Conservation (phyloP, 2,329 filamentous ascomycete species). For the Pleurostoma richardsiae region DNA sequence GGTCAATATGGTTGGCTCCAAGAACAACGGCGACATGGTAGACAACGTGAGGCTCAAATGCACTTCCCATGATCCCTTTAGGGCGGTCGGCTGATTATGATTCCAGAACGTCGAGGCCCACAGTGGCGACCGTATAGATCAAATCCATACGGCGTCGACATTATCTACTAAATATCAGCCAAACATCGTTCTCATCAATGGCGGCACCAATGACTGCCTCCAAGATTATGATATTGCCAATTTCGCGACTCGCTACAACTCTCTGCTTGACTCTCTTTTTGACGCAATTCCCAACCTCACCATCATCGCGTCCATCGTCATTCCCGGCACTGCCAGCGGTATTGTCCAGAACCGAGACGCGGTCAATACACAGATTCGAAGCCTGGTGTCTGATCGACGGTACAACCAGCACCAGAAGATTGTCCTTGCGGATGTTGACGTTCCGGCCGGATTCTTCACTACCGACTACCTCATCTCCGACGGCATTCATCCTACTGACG, state of each 20-base stretch:
- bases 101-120: no score
- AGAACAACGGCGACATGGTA: no score
- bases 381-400: not conserved
- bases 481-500: not conserved
- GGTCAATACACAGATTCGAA: not conserved
- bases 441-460: not conserved
- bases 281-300: not conserved
- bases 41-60: no score
- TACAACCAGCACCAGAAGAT: not conserved
- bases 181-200: conserved; percentile 1
- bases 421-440: not conserved
- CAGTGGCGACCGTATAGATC: no score
- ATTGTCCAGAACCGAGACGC: not conserved
- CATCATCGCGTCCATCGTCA: not conserved
- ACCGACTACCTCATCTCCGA: not conserved
- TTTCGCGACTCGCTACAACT: not conserved
- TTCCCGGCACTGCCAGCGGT: not conserved
- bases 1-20: no score
- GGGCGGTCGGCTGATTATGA: no score
- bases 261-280: not conserved
- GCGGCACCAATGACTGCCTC: not conserved
- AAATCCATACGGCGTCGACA: no score
- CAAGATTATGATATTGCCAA: not conserved
- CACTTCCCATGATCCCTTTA: no score
- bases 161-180: not conserved